These are phyloP conservation scores for Madurella mycetomatis DNA, from an alignment of 2,329 filamentous ascomycete species.

Conservation along the genomic window DNA sequence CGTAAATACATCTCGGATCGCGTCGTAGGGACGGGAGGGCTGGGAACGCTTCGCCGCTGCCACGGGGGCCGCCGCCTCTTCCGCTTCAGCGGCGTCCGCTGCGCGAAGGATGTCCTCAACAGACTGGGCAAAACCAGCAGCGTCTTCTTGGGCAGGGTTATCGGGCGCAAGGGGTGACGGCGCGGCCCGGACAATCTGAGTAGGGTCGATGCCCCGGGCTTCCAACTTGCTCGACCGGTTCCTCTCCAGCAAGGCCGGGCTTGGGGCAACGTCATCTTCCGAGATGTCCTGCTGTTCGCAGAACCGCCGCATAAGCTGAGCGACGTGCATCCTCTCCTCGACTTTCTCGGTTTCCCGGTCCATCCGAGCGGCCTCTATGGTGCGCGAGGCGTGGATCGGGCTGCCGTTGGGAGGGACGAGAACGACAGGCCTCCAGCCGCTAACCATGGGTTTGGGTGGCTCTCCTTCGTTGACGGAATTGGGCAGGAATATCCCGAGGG, in stretches of 20 bases:
- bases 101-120: conserved; percentile 19
- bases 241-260: conserved; percentile 21
- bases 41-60: conserved; percentile 20
- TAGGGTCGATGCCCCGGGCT: conserved; percentile 21
- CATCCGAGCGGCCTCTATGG: conserved; percentile 21
- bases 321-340: conserved; percentile 22
- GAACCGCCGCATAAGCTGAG: conserved; percentile 21
- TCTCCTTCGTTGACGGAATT: conserved; percentile 36
- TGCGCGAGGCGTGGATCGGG: conserved; percentile 24
- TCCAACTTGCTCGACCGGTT: conserved; percentile 17
- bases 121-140: conserved; percentile 14
- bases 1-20: conserved; percentile 41
- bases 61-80: conserved; percentile 22
- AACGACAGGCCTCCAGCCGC: conserved; percentile 23
- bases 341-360: conserved; percentile 18
- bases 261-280: conserved; percentile 22
- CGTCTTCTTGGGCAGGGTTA: conserved; percentile 3
- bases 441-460: conserved; percentile 15
- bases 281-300: conserved; percentile 26
- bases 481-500: conserved; percentile 49
- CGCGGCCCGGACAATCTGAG: conserved; percentile 1
- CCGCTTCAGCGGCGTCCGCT: conserved; percentile 20
- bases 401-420: conserved; percentile 21
- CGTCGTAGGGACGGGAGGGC: conserved; percentile 40
- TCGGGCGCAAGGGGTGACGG: conserved; percentile 7